A percentile compares a stretch with the other conserved stretches of the same genome.
These are phyloP conservation scores for Takashimella tepidaria DNA, from an alignment of 1,284 basidiomycete genomes.

Conservation along the genomic window DNA sequence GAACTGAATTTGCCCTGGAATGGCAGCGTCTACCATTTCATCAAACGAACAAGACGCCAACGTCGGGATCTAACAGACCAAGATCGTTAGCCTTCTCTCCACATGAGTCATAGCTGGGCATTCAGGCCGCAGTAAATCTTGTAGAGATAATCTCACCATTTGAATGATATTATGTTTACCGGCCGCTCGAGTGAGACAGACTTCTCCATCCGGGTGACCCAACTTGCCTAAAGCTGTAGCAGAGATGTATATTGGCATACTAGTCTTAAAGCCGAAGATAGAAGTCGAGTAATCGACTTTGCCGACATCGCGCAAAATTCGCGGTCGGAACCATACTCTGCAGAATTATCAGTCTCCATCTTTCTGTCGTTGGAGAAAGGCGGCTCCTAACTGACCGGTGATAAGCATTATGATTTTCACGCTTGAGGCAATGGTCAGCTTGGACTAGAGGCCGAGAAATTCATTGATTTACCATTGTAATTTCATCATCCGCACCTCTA, in stretches of 20 bases:
- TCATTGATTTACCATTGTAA: constrained; percentile 55
- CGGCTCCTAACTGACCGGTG: constrained; percentile 65
- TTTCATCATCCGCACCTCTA: constrained; percentile 76
- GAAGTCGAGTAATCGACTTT: constrained; percentile 75
- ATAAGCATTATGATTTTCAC: constrained; percentile 84
- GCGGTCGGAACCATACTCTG: constrained; percentile 89
- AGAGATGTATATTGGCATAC: constrained; percentile 73
- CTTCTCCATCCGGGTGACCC: constrained; percentile 87
- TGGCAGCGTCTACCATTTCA: constrained; percentile 75
- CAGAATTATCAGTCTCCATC: constrained; percentile 3
- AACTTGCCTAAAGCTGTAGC: constrained; percentile 61
- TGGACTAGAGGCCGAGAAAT: constrained; percentile 4
- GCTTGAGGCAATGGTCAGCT: constrained; percentile 34
- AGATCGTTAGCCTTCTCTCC: neutral
- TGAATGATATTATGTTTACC: constrained; percentile 75
- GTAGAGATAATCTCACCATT: constrained; percentile 57
- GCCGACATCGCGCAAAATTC: constrained; percentile 72
- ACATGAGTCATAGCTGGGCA: no score
- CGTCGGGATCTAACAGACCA: constrained; percentile 65
- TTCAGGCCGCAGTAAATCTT: neutral
- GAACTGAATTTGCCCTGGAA: constrained; percentile 69
- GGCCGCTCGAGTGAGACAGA: constrained; percentile 78
- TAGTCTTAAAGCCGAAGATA: constrained; percentile 66
- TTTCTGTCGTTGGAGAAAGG: no score
- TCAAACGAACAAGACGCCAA: constrained; percentile 81